These are phyloP conservation scores for Candida saitoana DNA, from an alignment of 805 yeast species.

Conservation along the genomic window DNA sequence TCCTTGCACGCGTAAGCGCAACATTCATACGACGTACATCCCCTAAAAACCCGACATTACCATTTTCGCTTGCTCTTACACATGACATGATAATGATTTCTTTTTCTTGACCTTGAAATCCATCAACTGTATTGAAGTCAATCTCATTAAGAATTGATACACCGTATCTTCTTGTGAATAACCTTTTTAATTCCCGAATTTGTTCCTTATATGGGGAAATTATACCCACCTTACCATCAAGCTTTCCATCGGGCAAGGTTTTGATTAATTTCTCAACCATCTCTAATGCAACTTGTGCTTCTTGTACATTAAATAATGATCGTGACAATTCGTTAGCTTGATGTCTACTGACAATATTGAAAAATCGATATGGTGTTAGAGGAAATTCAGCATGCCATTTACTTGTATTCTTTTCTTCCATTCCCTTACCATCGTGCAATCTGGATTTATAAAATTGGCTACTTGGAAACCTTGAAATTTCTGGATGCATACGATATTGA, in stretches of 20 bases:
- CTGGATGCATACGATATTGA: conserved; percentile 98
- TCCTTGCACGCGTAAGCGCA: conserved; percentile 88
- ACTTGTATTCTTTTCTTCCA: conserved; percentile 54
- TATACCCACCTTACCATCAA: conserved; percentile 76
- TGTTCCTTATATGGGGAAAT: conserved; percentile 96
- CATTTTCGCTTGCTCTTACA: conserved; percentile 77
- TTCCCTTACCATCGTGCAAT: conserved; percentile 74
- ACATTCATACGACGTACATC: conserved; percentile 96
- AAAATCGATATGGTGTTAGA: conserved; percentile 76
- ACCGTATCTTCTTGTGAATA: conserved; percentile 63
- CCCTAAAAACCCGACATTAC: conserved; percentile 78
- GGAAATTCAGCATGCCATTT: conserved; percentile 67
- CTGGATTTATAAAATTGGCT: conserved; percentile 70
- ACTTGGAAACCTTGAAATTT: conserved; percentile 83
- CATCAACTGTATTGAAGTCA: conserved; percentile 94
- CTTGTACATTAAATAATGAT: conserved; percentile 68
- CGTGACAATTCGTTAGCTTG: conserved; percentile 58
- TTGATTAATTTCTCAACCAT: conserved; percentile 50
- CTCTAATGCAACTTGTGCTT: conserved; percentile 70
- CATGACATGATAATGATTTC: conserved; percentile 91
- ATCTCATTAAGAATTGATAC: conserved; percentile 56
- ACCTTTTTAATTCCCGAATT: conserved; percentile 51
- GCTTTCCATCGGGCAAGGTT: conserved; percentile 46
- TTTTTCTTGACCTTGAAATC: conserved; percentile 88
- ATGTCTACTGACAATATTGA: conserved; percentile 61